Percentiles rank a stretch among this genome's conserved stretches.
Conservation (phyloP, 2,329 filamentous ascomycete species). For the Graphilbum ipis-grandicollis region DNA sequence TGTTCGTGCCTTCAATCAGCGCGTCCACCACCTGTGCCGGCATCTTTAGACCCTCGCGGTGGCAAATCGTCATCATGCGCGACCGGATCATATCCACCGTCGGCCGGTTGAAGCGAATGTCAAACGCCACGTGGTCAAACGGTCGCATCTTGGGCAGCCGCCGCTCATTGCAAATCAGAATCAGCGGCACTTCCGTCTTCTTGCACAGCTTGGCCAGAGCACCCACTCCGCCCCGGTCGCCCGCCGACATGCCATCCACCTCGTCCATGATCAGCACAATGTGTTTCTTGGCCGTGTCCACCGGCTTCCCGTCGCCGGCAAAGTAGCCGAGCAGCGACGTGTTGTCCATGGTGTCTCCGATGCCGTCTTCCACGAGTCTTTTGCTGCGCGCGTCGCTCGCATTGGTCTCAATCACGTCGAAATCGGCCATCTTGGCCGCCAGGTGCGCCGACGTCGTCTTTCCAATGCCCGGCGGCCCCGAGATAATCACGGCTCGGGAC, state of each 20-base stretch:
- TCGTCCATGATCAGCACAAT: constrained; percentile 97
- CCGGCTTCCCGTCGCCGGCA: constrained; percentile 61
- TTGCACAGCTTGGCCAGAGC: constrained; percentile 88
- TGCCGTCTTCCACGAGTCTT: constrained; percentile 74
- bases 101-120: constrained; percentile 75
- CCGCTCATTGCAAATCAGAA: constrained; percentile 95
- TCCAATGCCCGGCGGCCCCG: constrained; percentile 88
- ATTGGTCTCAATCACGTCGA: constrained; percentile 86
- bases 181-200: constrained; percentile 86
- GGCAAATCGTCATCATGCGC: constrained; percentile 88
- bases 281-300: constrained; percentile 74
- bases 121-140: constrained; percentile 72
- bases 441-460: constrained; percentile 96
- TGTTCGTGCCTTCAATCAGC: constrained; percentile 85
- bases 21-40: constrained; percentile 73
- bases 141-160: constrained; percentile 94
- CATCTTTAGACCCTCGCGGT: constrained; percentile 76
- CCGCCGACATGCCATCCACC: constrained; percentile 96
- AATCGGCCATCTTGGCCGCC: constrained; percentile 81
- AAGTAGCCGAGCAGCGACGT: constrained; percentile 88
- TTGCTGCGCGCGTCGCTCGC: constrained; percentile 94
- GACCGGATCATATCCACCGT: constrained; percentile 83
- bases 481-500: constrained; percentile 82
- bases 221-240: constrained; percentile 87
- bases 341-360: constrained; percentile 85